Base-by-base conservation (phyloP, 2,329 filamentous ascomycete species). In the Hypoxylon sp. region DNA sequence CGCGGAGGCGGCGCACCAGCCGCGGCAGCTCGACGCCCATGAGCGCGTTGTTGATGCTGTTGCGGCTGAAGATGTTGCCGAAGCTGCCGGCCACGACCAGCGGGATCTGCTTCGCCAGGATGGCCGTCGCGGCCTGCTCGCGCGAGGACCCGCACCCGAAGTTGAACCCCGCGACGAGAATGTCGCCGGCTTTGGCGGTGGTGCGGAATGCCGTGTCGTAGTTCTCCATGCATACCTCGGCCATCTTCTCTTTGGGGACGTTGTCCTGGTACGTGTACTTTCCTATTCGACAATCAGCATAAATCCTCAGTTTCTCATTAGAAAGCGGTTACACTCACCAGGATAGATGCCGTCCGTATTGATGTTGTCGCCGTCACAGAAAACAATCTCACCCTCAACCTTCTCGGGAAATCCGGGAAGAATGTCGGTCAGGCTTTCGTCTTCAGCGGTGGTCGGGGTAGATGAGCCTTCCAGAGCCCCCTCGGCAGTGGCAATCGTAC, bases 271-370 rank as follows among this genome's bases (percentile, higher is more conserved):
- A 98, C 0, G 93, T 97, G 74, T 91, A 92, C 72, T 93, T 92
- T 7, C 26, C 26, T 27, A 27, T 27, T 27, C 26, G 26, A 27
- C 26, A 27, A 27, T 27, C 26, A 27, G 26, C 8, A 4, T 27
- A 11, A 27, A n/a, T n/a, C n/a, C n/a, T 4, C 3, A 27, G 24
- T 4, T 26, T 26, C 24, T 4, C 4, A 4, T 26, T 26, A 27
- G 26, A 11, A 27, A 27, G 11, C 8, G 8, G 26, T 9, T 4
- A 10, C 26, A 27, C 26, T 27, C 11, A 3, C 91, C 92, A 0
- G 92, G 90, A 74, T 98, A 98, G 73, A 98, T 97, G 50, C 84
- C 88, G 70, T 98, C 94, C 0, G 94, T 98, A 76, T 95, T 91
- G 72, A 97, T 86, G 41, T 70, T 71, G 33, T 92, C 89, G 0